Evolutionary conservation across 148 eudicot species (phyloP).

Genomic region (Nepenthes mirabilis): DNA sequence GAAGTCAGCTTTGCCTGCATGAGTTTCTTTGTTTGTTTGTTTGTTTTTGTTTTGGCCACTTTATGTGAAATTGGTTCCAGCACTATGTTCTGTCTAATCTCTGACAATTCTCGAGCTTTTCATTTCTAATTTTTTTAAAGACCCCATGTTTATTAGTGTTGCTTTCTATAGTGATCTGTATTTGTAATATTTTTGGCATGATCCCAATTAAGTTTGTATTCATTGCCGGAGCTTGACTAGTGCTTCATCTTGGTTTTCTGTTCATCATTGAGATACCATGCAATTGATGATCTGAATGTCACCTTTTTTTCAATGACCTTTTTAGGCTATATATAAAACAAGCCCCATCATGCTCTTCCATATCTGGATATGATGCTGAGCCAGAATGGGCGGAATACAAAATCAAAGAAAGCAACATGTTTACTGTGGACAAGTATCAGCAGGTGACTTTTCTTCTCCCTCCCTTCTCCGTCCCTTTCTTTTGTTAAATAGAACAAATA

Average conservation of each 20-base stretch:
- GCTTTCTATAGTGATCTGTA: not conserved
- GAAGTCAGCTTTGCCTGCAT: too few species aligned
- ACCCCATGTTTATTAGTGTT: too few species aligned
- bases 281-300: not conserved
- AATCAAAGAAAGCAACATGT: slow-evolving; percentile 95
- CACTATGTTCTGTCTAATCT: too few species aligned
- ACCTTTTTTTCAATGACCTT: not conserved
- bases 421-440: slow-evolving; percentile 94
- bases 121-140: too few species aligned
- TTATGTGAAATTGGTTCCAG: too few species aligned
- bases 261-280: not conserved
- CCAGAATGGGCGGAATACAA: slow-evolving; percentile 92
- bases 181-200: not conserved
- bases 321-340: slow-evolving; percentile 81
- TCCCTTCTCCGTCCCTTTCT: slow-evolving; percentile 2
- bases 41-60: too few species aligned
- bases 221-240: not conserved
- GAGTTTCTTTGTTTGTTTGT: too few species aligned
- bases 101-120: too few species aligned
- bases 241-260: not conserved
- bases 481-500: not conserved
- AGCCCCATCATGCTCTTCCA: slow-evolving; percentile 39
- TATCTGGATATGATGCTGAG: slow-evolving; percentile 39
- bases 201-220: too few species aligned
- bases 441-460: slow-evolving; percentile 39